Evolutionary conservation across 2,329 filamentous ascomycete species (phyloP), one percentile per base, ranked within the genome.

Genomic region (Ascochyta rabiei): DNA sequence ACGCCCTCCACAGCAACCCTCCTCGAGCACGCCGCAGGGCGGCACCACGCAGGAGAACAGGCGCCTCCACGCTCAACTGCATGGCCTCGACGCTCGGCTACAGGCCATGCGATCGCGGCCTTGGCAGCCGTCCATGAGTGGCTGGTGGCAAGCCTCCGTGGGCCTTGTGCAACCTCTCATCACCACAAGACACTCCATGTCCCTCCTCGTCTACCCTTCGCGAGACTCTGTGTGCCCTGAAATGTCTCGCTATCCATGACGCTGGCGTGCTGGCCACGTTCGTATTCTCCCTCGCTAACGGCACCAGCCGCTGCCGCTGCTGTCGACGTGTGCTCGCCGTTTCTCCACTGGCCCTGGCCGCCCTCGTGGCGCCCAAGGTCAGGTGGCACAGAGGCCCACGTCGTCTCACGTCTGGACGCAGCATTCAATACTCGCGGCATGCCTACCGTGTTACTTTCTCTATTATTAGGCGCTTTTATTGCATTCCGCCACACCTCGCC

Each of bases 291-390:
- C 65, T 60, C 57, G 59, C 62, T 63, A 64, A 59, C 61, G 59
- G 58, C 62, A 64, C 59, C 52, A 56, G 63, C 64, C 62, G 61
- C 60, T 59, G 51, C 59, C 61, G 55, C 61, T 64, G 53, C 59
- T 45, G 48, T 56, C 56, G 53, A 60, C 53, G 66, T 68, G 61
- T 59, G 46, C 53, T 66, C 59, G 19, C 46, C 53, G 56, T 60
- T 62, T 65, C 62, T 68, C 61, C 56, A 62, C 60, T 62, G 67
- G 68, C 68, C 67, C 55, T 71, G 65, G 63, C 68, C 64, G 56
- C 63, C 66, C 72, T 75, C 70, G 72, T 74, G 72, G 71, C 69
- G 70, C 64, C 57, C 60, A 51, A 13, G 45, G 52, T 57, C 59
- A 31, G 26, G 68, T 74, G 47, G 50, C 62, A 72, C 72, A 68